phyloP scores from a whole-genome alignment of 1,284 basidiomycete species.

The Tylopilus sp. region DNA sequence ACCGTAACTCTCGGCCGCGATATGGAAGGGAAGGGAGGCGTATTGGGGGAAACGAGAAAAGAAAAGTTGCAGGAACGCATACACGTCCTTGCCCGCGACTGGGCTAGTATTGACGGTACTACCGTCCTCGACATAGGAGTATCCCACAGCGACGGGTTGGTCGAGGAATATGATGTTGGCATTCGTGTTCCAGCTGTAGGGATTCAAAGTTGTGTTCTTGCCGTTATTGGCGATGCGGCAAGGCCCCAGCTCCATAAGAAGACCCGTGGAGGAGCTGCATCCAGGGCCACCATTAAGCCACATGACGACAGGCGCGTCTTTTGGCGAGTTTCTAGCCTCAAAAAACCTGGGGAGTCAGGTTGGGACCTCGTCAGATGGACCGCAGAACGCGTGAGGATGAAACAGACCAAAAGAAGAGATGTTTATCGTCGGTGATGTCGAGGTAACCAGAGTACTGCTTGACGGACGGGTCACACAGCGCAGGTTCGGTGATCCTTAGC shows the following conservation, averaged over 20 bases:
- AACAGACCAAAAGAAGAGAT: conserved; percentile 81
- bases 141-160: conserved; percentile 87
- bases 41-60: conserved; percentile 69
- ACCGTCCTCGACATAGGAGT: conserved; percentile 75
- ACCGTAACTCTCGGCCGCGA: conserved; percentile 75
- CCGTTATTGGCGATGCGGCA: conserved; percentile 72
- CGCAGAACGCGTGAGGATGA: not conserved
- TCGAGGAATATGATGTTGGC: conserved; percentile 76
- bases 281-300: conserved; percentile 91
- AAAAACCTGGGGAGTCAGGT: conserved; percentile 65
- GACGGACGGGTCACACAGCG: conserved; percentile 78
- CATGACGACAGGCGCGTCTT: conserved; percentile 75
- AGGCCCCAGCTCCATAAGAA: conserved; percentile 86
- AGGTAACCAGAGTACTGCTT: conserved; percentile 89
- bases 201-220: conserved; percentile 66
- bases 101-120: conserved; percentile 70
- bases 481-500: conserved; percentile 69
- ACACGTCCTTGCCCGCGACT: conserved; percentile 79
- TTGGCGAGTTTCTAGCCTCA: conserved; percentile 71
- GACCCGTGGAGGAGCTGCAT: conserved; percentile 73
- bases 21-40: conserved; percentile 61
- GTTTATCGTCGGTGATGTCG: conserved; percentile 81
- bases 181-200: conserved; percentile 71
- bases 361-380: conserved; percentile 18
- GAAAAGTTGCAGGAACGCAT: conserved; percentile 89